Evolutionary conservation across 257 asterid genomes (phyloP).

Genomic region (Ilex asprella): DNA sequence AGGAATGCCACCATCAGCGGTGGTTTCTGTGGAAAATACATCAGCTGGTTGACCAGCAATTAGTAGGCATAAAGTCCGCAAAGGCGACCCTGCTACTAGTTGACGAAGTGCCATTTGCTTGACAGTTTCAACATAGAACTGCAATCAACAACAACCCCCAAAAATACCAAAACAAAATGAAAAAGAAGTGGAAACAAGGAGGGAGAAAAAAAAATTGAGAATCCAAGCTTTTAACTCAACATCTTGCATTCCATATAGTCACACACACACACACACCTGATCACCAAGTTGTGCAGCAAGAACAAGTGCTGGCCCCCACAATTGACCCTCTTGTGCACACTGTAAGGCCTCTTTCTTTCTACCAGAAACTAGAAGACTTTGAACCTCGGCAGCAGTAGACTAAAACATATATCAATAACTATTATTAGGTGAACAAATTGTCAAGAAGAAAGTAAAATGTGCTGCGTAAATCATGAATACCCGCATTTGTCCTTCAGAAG

Average conservation of each 20-base stretch:
- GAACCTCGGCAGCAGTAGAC: slow-evolving; percentile 86
- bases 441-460: not conserved
- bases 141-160: slow-evolving; percentile 17
- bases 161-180: not conserved
- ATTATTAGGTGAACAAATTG: not conserved
- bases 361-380: slow-evolving; percentile 86
- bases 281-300: slow-evolving; percentile 97
- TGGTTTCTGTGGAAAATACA: slow-evolving; percentile 54
- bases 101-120: slow-evolving; percentile 91
- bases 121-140: slow-evolving; percentile 89
- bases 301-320: slow-evolving; percentile 98
- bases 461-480: slow-evolving; percentile 23
- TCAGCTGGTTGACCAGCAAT: slow-evolving; percentile 95
- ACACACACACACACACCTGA: slow-evolving; percentile 32
- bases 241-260: not conserved
- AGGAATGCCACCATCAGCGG: slow-evolving; percentile 37
- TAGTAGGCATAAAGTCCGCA: slow-evolving; percentile 85
- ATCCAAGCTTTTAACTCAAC: not conserved
- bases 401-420: slow-evolving; percentile 21
- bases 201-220: not conserved
- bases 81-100: slow-evolving; percentile 86
- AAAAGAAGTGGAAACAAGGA: slow-evolving; percentile 2
- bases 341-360: slow-evolving; percentile 88
- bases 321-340: slow-evolving; percentile 91
- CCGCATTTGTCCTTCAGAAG: slow-evolving; percentile 86